These are phyloP conservation scores for Aspergillus funiculosus DNA, from an alignment of 495 filamentous ascomycete genomes.

Conservation along the genomic window DNA sequence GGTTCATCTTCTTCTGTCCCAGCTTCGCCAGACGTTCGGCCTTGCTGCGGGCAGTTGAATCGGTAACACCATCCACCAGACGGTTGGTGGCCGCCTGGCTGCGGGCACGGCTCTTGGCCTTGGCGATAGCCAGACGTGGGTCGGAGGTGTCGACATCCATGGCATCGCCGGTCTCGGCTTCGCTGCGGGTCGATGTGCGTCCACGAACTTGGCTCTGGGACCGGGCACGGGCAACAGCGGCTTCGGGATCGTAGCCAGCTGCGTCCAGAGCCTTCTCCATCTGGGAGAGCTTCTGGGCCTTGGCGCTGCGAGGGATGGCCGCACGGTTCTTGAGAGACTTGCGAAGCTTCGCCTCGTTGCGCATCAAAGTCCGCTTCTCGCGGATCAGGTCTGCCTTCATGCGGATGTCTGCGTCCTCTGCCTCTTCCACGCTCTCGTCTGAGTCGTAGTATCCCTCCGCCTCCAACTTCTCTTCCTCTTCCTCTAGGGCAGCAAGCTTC, in stretches of 20 bases:
- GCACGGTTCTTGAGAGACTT: conserved; percentile 96
- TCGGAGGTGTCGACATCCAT: conserved; percentile 80
- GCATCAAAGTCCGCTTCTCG: conserved; percentile 80
- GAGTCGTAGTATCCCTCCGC: conserved; percentile 76
- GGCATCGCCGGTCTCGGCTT: conserved; percentile 51
- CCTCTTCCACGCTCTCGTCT: conserved; percentile 65
- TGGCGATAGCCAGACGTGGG: conserved; percentile 53
- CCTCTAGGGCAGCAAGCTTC: conserved; percentile 84
- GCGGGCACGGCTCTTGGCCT: conserved; percentile 72
- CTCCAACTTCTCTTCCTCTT: conserved; percentile 87
- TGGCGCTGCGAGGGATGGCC: conserved; percentile 71
- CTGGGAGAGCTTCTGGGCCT: conserved; percentile 69
- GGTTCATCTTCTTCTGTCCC: conserved; percentile 96
- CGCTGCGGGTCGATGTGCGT: conserved; percentile 48
- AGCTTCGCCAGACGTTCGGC: conserved; percentile 82
- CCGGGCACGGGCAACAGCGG: conserved; percentile 66
- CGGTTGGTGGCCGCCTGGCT: conserved; percentile 73
- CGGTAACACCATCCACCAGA: conserved; percentile 64
- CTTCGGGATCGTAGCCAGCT: conserved; percentile 75
- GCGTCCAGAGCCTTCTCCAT: conserved; percentile 79
- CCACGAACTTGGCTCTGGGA: conserved; percentile 58
- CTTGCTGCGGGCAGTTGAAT: conserved; percentile 54
- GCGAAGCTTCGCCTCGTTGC: conserved; percentile 85
- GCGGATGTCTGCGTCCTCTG: conserved; percentile 75
- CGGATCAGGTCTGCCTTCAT: conserved; percentile 93